These are phyloP conservation scores for Bauhinia variegata DNA, from an alignment of 306 rosid genomes.

Conservation along the genomic window DNA sequence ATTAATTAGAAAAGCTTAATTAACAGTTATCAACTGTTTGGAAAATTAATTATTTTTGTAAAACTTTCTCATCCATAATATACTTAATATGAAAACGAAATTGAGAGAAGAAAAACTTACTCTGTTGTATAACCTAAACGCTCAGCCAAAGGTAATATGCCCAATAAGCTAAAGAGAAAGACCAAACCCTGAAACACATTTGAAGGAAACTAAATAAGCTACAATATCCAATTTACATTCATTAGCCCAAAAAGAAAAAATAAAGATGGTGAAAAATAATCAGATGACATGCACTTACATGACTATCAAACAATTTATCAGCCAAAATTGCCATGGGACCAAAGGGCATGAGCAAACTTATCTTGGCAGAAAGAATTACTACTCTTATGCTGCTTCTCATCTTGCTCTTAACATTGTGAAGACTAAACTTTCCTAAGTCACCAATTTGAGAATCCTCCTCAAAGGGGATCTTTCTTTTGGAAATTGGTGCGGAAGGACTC, in stretches of 20 bases:
- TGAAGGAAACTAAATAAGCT: neutral
- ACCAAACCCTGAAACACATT: constrained; percentile 65
- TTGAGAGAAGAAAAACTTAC: constrained; percentile 45
- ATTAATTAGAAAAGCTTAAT: too few relatives aligned
- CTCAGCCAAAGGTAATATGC: constrained; percentile 75
- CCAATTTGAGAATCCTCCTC: constrained; percentile 25
- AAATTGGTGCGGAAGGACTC: constrained; percentile 20
- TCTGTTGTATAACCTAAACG: constrained; percentile 80
- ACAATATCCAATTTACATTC: neutral
- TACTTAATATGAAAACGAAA: constrained; percentile 16
- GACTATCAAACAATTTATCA: constrained; percentile 45
- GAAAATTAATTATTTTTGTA: too few relatives aligned
- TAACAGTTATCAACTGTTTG: too few relatives aligned
- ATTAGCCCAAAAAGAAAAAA: neutral
- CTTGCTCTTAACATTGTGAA: constrained; percentile 25
- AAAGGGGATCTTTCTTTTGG: constrained; percentile 1
- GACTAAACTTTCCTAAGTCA: constrained; percentile 9
- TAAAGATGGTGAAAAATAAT: too few relatives aligned
- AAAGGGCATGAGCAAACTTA: constrained; percentile 71
- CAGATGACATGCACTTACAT: constrained; percentile 54
- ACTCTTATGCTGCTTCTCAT: constrained; percentile 54
- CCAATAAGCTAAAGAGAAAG: constrained; percentile 65
- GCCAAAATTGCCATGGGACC: constrained; percentile 71
- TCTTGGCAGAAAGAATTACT: constrained; percentile 65
- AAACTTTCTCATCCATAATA: too few relatives aligned